Percentiles rank a stretch among this genome's conserved stretches.
Evolutionary conservation across 2,329 filamentous ascomycete genomes (phyloP).

Genomic region (Eutypa lata): DNA sequence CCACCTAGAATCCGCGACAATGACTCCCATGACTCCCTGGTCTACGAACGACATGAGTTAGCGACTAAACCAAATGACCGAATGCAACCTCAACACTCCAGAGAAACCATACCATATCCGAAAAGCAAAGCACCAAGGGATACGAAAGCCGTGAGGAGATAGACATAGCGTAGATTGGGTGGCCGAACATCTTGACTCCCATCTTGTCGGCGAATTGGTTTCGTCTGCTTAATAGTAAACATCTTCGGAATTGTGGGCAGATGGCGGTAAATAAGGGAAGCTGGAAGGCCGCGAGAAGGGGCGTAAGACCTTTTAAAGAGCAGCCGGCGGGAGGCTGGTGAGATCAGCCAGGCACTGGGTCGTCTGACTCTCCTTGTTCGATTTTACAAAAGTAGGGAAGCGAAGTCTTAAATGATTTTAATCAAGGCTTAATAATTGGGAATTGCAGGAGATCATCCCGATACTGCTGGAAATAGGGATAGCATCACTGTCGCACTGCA

Average conservation of each 20-base stretch:
- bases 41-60: background rate
- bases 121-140: conserved; percentile 14
- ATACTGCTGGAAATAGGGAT: background rate
- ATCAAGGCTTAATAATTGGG: background rate
- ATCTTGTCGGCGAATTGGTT: conserved; percentile 5
- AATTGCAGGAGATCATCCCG: background rate
- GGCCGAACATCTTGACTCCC: conserved; percentile 2
- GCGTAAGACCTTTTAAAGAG: background rate
- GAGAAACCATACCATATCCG: conserved; percentile 10
- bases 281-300: background rate
- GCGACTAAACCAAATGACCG: background rate
- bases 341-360: background rate
- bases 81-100: background rate
- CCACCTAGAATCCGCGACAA: conserved; percentile 14
- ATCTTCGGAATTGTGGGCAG: conserved; percentile 1
- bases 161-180: conserved; percentile 12
- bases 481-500: background rate
- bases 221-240: conserved; percentile 12
- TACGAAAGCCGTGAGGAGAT: conserved; percentile 15
- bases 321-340: background rate
- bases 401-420: background rate
- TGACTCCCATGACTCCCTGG: conserved; percentile 16
- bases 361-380: background rate
- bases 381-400: background rate
- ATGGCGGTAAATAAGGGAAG: background rate